Percentiles rank a stretch among this genome's conserved stretches.
phyloP scores from a whole-genome alignment of 768 basidiomycete species.

The Kwoniella sp. region DNA sequence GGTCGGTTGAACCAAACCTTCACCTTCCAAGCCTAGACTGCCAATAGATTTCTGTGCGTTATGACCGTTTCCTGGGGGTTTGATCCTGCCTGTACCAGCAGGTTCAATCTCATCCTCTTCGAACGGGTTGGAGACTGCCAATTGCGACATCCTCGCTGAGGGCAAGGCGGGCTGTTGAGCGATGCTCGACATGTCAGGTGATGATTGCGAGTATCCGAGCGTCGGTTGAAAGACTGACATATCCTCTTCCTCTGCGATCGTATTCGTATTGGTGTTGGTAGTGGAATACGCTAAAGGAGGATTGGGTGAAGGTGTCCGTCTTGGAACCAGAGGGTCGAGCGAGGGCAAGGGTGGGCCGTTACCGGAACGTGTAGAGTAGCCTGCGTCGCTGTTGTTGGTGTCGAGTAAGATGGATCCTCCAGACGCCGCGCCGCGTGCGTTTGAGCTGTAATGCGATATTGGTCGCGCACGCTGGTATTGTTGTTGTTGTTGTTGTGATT shows the following conservation, averaged over 20 bases:
- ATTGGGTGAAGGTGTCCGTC: conserved; percentile 31
- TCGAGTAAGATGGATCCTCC: conserved; percentile 5
- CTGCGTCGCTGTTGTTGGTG: background rate
- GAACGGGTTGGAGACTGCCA: conserved; percentile 28
- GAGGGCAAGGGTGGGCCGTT: conserved; percentile 21
- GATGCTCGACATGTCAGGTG: conserved; percentile 24
- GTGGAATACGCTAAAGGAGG: background rate
- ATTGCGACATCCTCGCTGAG: conserved; percentile 21
- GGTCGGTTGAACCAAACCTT: conserved; percentile 17
- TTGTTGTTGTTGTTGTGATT: conserved; percentile 15
- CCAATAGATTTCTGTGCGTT: background rate
- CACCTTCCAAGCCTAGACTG: conserved; percentile 14
- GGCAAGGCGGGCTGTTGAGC: conserved; percentile 26
- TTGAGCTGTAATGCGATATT: background rate
- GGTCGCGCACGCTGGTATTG: background rate
- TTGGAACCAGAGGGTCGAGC: conserved; percentile 24
- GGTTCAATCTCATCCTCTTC: conserved; percentile 41
- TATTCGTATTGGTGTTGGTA: too few relatives aligned
- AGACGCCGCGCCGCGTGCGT: background rate
- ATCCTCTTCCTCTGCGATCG: background rate
- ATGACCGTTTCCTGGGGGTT: conserved; percentile 19
- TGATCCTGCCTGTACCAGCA: conserved; percentile 20
- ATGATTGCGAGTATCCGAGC: conserved; percentile 18
- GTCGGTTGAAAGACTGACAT: conserved; percentile 17
- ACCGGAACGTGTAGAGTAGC: background rate